Evolutionary conservation across 805 yeast genomes (phyloP).

Genomic region (Yarrowia deformans): DNA sequence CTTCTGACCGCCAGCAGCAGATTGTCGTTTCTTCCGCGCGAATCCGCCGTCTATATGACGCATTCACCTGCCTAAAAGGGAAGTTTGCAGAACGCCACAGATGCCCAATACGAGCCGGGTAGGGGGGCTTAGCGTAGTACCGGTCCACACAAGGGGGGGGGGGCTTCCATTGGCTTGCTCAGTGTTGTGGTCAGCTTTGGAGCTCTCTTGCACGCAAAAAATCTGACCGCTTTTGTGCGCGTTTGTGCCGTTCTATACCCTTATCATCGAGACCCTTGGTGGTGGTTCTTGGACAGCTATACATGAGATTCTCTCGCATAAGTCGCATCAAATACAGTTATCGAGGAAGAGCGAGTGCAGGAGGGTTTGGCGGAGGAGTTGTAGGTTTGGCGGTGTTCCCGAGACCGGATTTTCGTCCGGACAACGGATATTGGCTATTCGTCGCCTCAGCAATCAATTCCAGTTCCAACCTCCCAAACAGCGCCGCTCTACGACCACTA

Average conservation of each 20-base stretch:
- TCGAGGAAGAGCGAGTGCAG: constrained; percentile 9
- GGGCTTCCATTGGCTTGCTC: no score
- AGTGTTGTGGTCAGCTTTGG: no score
- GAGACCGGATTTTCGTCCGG: no score
- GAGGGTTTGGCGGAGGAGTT: background rate
- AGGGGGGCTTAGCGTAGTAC: no score
- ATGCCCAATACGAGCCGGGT: constrained; percentile 1
- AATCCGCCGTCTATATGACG: background rate
- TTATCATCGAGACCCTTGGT: no score
- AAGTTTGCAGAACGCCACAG: constrained; percentile 3
- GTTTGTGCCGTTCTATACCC: no score
- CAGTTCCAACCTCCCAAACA: background rate
- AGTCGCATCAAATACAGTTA: constrained; percentile 24
- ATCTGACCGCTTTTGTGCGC: no score
- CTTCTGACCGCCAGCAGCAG: no score
- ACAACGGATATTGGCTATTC: no score
- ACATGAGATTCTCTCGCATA: background rate
- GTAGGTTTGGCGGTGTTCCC: background rate
- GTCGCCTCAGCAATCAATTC: background rate
- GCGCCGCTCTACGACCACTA: background rate
- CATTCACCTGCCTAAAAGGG: constrained; percentile 14
- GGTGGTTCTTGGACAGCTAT: no score
- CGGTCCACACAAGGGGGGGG: no score
- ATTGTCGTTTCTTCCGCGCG: background rate
- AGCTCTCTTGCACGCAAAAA: no score